Conservation (phyloP, 2,329 filamentous ascomycete species). For the Botrytis fragariae region DNA sequence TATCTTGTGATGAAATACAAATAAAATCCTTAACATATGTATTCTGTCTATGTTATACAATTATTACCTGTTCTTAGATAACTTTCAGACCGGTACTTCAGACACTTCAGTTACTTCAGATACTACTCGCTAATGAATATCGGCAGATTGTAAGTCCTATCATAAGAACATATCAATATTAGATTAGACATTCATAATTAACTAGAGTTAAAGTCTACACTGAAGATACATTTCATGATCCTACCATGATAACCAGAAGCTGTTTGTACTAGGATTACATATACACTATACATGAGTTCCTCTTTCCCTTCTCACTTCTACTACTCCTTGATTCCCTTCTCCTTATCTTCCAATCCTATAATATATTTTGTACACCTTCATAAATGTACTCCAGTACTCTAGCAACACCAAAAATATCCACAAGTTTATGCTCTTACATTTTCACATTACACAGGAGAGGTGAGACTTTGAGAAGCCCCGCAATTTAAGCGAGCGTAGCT, state of each 20-base stretch:
- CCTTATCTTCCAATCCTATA: too few relatives aligned
- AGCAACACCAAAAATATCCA: background rate
- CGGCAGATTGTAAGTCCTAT: background rate
- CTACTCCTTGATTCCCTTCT: background rate
- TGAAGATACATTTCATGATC: background rate
- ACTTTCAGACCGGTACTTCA: background rate
- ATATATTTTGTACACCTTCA: accelerated
- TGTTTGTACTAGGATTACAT: background rate
- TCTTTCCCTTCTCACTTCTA: background rate
- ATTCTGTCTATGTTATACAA: background rate
- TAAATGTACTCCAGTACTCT: background rate
- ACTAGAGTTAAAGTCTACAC: background rate
- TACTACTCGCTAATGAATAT: background rate
- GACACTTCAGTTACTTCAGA: background rate
- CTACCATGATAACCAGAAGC: background rate
- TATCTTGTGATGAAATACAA: background rate
- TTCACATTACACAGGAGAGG: background rate
- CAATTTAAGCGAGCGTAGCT: background rate
- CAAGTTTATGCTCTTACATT: background rate
- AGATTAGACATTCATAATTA: background rate
- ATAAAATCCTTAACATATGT: background rate
- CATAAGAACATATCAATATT: background rate
- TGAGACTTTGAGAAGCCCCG: background rate
- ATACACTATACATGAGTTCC: background rate
- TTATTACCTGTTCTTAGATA: background rate